These are phyloP conservation scores for Hericium erinaceus DNA, from an alignment of 768 basidiomycete genomes.

Conservation along the genomic window DNA sequence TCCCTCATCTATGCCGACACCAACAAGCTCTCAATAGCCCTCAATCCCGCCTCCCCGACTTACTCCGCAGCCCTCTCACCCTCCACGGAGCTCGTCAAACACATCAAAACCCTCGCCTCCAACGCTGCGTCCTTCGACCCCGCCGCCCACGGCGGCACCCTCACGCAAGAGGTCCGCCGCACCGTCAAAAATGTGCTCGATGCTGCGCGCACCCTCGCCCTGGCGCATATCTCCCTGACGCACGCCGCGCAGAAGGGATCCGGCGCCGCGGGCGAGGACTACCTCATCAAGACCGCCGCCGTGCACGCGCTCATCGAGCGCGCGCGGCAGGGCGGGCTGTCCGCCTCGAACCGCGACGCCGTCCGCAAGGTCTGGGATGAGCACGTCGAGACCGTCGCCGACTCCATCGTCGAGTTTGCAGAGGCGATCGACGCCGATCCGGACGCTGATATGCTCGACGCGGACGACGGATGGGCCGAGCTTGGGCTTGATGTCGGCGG, in stretches of 20 bases:
- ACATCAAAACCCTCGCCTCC: conserved; percentile 10
- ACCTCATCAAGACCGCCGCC: conserved; percentile 47
- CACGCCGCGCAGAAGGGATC: neutral
- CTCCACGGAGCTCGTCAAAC: conserved; percentile 6
- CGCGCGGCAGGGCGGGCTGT: conserved; percentile 25
- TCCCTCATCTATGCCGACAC: conserved; percentile 44
- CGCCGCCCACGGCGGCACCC: conserved; percentile 8
- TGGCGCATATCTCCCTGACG: conserved; percentile 8
- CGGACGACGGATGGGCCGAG: conserved; percentile 11
- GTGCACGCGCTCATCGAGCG: conserved; percentile 52
- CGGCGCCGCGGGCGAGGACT: conserved; percentile 29
- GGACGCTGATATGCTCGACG: neutral
- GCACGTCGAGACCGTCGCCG: conserved; percentile 6
- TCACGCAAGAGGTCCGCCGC: conserved; percentile 15
- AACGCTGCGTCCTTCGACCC: conserved; percentile 11
- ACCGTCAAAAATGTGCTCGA: conserved; percentile 5
- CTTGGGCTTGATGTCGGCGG: conserved; percentile 3
- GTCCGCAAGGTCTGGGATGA: conserved; percentile 16
- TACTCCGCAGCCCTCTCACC: conserved; percentile 25
- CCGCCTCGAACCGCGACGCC: conserved; percentile 15
- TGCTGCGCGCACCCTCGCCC: conserved; percentile 10
- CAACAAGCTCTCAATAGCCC: conserved; percentile 54
- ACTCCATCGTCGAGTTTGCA: conserved; percentile 7
- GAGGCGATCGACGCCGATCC: neutral
- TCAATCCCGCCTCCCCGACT: conserved; percentile 40